Evolutionary conservation across 2,329 filamentous ascomycete genomes (phyloP).

Genomic region (Fusarium incarnatum): DNA sequence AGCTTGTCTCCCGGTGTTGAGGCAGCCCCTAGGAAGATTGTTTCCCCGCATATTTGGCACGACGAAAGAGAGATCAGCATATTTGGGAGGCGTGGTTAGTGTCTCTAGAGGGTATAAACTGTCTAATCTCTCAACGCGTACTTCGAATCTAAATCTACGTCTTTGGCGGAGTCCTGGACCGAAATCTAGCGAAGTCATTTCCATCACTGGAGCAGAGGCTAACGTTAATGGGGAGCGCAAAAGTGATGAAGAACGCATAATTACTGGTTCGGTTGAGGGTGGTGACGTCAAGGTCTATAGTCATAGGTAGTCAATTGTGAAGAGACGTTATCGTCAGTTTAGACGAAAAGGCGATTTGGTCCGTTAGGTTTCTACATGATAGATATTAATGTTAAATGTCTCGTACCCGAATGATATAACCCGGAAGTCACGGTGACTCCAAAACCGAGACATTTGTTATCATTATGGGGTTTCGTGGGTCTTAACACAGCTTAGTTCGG

Average conservation of each 20-base stretch:
- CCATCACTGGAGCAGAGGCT: not conserved
- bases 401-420: not conserved
- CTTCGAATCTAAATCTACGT: not conserved
- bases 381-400: not conserved
- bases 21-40: not conserved
- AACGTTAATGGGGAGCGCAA: not conserved
- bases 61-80: not conserved
- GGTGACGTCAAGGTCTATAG: not conserved
- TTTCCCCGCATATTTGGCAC: constrained; percentile 3
- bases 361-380: not conserved
- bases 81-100: not conserved
- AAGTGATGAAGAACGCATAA: not conserved
- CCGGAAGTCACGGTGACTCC: not conserved
- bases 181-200: not conserved
- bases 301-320: not conserved
- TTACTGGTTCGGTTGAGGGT: not conserved
- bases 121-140: not conserved
- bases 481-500: not conserved
- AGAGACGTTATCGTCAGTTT: not conserved
- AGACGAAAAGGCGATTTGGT: not conserved
- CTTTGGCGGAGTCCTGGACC: not conserved
- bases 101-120: not conserved
- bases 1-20: not conserved
- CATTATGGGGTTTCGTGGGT: not conserved
- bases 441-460: not conserved